Evolutionary conservation across 2,329 filamentous ascomycete species (phyloP).

Genomic region (Macrophomina tecta): DNA sequence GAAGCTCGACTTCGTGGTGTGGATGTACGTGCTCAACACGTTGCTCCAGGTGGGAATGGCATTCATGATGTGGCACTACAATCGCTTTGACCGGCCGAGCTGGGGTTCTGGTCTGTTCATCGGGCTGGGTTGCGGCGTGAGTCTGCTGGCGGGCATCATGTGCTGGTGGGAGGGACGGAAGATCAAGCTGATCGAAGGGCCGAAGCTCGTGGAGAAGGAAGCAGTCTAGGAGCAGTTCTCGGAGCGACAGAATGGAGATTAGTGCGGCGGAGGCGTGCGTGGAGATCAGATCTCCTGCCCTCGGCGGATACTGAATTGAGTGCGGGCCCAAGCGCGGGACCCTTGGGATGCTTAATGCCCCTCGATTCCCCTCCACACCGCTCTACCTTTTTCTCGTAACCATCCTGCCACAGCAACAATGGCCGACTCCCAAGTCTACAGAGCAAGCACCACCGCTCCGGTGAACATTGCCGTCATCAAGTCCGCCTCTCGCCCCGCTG

Average conservation of each 20-base stretch:
- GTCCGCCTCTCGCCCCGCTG: conserved; percentile 54
- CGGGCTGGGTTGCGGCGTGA: conserved; percentile 70
- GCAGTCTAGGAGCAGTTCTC: not conserved
- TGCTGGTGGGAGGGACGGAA: conserved; percentile 16
- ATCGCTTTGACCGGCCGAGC: conserved; percentile 70
- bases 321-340: not conserved
- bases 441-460: conserved; percentile 92
- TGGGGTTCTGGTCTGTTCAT: conserved; percentile 85
- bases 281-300: not conserved
- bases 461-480: conserved; percentile 99
- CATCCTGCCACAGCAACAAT: conserved; percentile 36
- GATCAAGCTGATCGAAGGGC: conserved; percentile 18
- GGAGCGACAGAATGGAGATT: not conserved
- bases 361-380: conserved; percentile 22
- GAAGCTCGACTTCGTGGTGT: conserved; percentile 82
- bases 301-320: not conserved
- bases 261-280: not conserved
- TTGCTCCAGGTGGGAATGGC: conserved; percentile 77
- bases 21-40: conserved; percentile 80
- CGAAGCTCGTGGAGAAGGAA: conserved; percentile 16
- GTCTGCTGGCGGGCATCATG: conserved; percentile 9
- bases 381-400: not conserved
- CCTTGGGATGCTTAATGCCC: conserved; percentile 1
- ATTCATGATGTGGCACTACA: conserved; percentile 83
- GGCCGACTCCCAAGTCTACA: conserved; percentile 68